These are phyloP conservation scores for Cyclocybe aegerita DNA, from an alignment of 768 basidiomycete genomes.

Conservation along the genomic window DNA sequence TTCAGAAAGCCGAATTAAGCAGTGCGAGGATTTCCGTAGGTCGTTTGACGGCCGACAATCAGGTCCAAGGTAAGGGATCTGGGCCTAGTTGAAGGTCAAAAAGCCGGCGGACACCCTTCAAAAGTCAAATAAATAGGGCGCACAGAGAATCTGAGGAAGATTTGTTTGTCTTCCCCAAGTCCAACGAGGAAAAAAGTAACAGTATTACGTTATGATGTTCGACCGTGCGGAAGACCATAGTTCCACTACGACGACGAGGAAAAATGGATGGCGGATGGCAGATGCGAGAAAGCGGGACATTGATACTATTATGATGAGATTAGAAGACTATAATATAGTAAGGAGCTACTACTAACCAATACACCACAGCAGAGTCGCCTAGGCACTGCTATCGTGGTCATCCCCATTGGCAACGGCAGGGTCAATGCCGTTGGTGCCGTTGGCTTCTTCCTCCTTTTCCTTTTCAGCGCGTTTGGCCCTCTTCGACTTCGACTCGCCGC, in stretches of 20 bases:
- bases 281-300: too few species aligned
- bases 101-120: constrained; percentile 30
- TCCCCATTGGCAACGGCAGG: not conserved
- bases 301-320: too few species aligned
- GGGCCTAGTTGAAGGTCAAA: constrained; percentile 40
- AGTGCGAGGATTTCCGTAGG: constrained; percentile 16
- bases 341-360: too few species aligned
- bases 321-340: too few species aligned
- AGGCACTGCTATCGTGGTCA: not conserved
- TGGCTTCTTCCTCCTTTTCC: not conserved
- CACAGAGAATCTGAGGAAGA: not conserved
- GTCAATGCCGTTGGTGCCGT: not conserved
- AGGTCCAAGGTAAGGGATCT: constrained; percentile 16
- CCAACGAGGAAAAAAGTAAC: not conserved
- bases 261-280: too few species aligned
- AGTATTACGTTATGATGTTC: too few species aligned
- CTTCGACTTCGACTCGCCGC: constrained; percentile 30
- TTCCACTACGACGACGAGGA: too few species aligned
- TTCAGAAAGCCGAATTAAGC: too few species aligned
- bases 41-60: constrained; percentile 29
- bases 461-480: constrained; percentile 20
- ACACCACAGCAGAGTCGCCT: not conserved
- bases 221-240: too few species aligned
- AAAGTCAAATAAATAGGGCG: not conserved
- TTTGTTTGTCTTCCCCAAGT: too few species aligned